Evolutionary conservation across 2,329 filamentous ascomycete species (phyloP), one percentile per base, ranked within the genome.

Genomic region (Endothia cerciana): DNA sequence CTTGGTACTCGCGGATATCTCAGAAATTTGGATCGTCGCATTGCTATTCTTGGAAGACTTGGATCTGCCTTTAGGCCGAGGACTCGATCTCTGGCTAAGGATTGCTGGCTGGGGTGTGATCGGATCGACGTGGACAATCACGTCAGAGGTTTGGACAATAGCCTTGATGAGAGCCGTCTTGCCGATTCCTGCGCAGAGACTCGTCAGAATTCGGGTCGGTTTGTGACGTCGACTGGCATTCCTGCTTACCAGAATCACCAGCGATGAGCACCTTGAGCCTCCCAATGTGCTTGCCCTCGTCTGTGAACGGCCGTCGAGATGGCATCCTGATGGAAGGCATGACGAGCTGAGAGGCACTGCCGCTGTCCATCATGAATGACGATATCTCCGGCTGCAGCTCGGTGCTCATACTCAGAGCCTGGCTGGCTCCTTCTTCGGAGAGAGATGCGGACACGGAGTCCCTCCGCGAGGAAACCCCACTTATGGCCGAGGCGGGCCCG

Each of bases 281-380:
- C 1, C 94, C 94, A 75, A 98, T 86, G 41, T 85, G 85, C 79
- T 91, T 94, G 19, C 95, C 95, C 57, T 86, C 86, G n/a, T 91
- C 88, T 0, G 95, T 97, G 76, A 98, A 98, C 0, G 94, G 94
- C 61, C 93, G 86, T 60, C 95, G 88, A 68, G 88, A 91, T 3
- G 95, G 94, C 87, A 99, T 95, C 68, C 87, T 89, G 72, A 99
- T 90, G 74, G 93, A 97, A 5, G 95, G 95, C 95, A 99, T 99
- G 67, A 99, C 92, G n/a, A 99, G 85, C 77, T 98, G 94, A 30
- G 91, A 90, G 49, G 82, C 83, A 68, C 76, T 81, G 58, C 79
- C 78, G 66, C 83, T 74, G 85, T 89, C 73, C 69, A 78, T 70
- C 75, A 80, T 76, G 56, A 25, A 69, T 17, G 66, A 69, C 13